A percentile compares a stretch with the other conserved stretches of the same genome.
phyloP scores from a whole-genome alignment of 192 early-diverging fungal genomes.

The Coemansia sp. region DNA sequence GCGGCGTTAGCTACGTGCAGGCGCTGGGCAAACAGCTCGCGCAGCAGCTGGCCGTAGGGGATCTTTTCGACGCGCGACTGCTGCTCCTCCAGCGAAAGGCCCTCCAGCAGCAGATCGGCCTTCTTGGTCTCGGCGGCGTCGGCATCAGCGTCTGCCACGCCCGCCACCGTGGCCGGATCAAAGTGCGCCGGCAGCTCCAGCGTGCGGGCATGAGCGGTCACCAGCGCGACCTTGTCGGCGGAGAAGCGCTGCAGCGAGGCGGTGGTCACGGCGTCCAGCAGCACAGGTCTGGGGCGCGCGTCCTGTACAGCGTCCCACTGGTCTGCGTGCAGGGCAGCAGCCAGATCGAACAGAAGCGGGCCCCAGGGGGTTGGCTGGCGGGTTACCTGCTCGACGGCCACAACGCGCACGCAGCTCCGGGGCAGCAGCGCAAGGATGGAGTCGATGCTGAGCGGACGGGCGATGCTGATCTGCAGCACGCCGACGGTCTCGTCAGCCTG shows the following conservation, averaged over 20 bases:
- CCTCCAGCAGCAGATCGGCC: constrained; percentile 20
- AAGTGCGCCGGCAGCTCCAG: constrained; percentile 39
- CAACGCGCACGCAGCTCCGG: constrained; percentile 55
- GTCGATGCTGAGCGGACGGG: constrained; percentile 71
- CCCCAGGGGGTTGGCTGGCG: constrained; percentile 67
- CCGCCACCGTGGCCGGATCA: constrained; percentile 26
- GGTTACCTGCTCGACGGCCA: constrained; percentile 61
- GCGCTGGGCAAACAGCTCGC: constrained; percentile 72
- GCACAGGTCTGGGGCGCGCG: constrained; percentile 31
- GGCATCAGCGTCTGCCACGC: constrained; percentile 7
- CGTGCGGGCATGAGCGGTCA: constrained; percentile 14
- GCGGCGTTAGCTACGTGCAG: constrained; percentile 78
- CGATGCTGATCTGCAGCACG: constrained; percentile 68
- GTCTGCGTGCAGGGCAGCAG: constrained; percentile 61
- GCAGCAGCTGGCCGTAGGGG: constrained; percentile 78
- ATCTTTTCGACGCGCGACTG: constrained; percentile 56
- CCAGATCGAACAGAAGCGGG: constrained; percentile 82
- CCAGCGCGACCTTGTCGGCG: constrained; percentile 15
- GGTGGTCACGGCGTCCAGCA: constrained; percentile 31
- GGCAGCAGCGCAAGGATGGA: constrained; percentile 60
- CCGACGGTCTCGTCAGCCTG: constrained; percentile 52
- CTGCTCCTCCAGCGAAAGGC: constrained; percentile 30
- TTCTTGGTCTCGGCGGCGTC: constrained; percentile 9
- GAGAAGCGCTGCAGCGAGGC: constrained; percentile 21
- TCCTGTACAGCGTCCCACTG: constrained; percentile 46